Evolutionary conservation across 2,329 filamentous ascomycete genomes (phyloP), one percentile per base, ranked within the genome.

Genomic region (Penicillium brevicompactum): DNA sequence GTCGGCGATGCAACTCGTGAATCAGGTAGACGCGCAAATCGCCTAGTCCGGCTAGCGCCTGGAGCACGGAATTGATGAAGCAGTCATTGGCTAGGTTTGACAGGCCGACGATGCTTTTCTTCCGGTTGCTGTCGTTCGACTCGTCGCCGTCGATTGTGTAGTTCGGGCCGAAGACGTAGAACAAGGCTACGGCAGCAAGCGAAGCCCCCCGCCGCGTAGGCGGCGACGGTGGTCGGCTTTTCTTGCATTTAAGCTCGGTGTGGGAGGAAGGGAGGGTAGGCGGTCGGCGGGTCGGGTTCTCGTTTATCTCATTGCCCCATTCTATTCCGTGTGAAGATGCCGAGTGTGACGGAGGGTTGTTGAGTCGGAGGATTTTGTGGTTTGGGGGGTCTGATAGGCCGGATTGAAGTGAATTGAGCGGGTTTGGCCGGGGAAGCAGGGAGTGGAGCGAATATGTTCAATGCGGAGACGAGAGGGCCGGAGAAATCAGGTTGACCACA

Each of bases 81-180:
- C 90, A 94, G 74, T 94, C 94, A 75, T 99, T 99, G 64, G 93
- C 94, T 8, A 91, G 87, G 74, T 99, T 99, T 50, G 82, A 81
- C 53, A 97, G 82, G 38, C 94, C 94, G 52, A 97, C 92, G 42
- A 95, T 90, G 56, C 90, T 90, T 70, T 91, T 93, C 75, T 92
- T 94, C 65, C 90, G 87, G 59, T 78, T 77, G 52, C 83, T 84
- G 58, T 74, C 79, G 55, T 75, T 77, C 22, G 80, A 79, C 49
- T 87, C 83, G 53, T 94, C 89, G 70, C 88, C 87, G 76, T 99
- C 93, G 73, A 97, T 88, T 67, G 96, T 90, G 75, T 93, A 97
- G 49, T 92, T 97, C n/a, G 94, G 94, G 8, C 89, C 92, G 76
- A 99, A 97, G 66, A 97, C 93, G 76, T 97, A 99, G 72, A 97